Evolutionary conservation across 495 filamentous ascomycete genomes (phyloP).

Genomic region (Penicillium canescens): DNA sequence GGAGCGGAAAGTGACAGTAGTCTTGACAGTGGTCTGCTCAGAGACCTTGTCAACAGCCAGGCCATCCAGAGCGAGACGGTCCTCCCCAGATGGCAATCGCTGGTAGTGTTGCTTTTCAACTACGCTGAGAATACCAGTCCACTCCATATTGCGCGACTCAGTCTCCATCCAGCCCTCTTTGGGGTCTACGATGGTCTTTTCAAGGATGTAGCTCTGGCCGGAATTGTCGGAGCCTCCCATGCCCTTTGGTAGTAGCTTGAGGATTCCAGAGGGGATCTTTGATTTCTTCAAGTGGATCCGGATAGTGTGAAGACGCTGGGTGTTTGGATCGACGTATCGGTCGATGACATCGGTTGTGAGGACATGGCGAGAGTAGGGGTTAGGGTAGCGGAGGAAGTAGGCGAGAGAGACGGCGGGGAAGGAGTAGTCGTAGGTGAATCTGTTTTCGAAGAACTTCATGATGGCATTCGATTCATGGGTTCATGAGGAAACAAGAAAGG

Average conservation of each 20-base stretch:
- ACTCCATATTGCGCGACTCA: conserved; percentile 82
- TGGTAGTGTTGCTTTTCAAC: conserved; percentile 84
- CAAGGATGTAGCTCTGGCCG: conserved; percentile 82
- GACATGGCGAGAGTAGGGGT: conserved; percentile 94
- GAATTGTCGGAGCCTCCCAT: conserved; percentile 72
- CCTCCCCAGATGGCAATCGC: conserved; percentile 35
- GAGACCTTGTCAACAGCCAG: conserved; percentile 39
- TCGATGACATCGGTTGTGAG: conserved; percentile 94
- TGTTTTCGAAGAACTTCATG: conserved; percentile 88
- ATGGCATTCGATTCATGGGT: conserved; percentile 34
- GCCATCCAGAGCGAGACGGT: conserved; percentile 19
- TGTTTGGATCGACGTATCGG: conserved; percentile 74
- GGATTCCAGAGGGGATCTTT: conserved; percentile 77
- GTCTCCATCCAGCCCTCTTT: conserved; percentile 86
- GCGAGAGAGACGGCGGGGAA: conserved; percentile 92
- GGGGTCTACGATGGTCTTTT: conserved; percentile 86
- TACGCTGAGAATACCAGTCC: conserved; percentile 88
- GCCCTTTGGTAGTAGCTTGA: conserved; percentile 79
- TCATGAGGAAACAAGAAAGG: conserved; percentile 1
- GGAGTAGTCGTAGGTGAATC: conserved; percentile 87
- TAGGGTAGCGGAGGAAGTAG: conserved; percentile 99
- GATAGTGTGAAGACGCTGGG: conserved; percentile 80
- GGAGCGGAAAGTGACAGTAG: conserved; percentile 82
- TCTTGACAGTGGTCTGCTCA: conserved; percentile 78
- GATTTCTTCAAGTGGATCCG: conserved; percentile 94